phyloP scores from a whole-genome alignment of 2,329 filamentous ascomycete species.

The Colletotrichum sp. region DNA sequence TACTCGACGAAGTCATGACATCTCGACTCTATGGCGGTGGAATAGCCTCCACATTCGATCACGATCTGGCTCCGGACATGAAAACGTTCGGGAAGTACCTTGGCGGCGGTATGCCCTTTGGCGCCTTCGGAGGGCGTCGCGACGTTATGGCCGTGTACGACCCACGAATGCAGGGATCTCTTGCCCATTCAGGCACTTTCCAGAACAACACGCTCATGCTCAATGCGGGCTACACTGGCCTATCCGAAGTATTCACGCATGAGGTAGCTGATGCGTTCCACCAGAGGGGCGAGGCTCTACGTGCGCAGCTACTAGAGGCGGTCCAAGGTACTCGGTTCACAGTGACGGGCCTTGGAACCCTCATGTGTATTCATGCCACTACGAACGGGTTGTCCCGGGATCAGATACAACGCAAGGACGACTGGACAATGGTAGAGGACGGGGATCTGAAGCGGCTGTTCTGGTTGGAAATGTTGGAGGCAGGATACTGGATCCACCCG shows the following conservation, averaged over 20 bases:
- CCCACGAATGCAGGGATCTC: slow-evolving; percentile 6
- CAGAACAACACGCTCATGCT: slow-evolving; percentile 56
- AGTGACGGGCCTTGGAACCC: neutral
- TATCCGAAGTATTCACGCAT: neutral
- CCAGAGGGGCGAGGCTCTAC: neutral
- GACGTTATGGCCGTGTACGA: slow-evolving; percentile 59
- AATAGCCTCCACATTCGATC: neutral
- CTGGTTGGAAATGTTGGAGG: neutral
- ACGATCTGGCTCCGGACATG: slow-evolving; percentile 37
- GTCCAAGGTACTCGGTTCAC: neutral
- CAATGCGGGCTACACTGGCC: neutral
- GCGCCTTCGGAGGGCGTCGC: slow-evolving; percentile 59
- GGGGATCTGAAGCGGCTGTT: neutral
- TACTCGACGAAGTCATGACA: neutral
- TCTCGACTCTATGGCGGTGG: neutral
- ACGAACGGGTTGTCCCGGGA: neutral
- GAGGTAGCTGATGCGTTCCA: neutral
- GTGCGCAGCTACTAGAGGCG: neutral
- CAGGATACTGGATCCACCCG: neutral
- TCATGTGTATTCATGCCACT: neutral
- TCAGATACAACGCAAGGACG: neutral
- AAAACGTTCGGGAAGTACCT: slow-evolving; percentile 64
- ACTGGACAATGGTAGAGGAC: neutral
- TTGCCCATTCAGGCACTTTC: slow-evolving; percentile 65
- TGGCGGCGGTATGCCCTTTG: slow-evolving; percentile 63